These are phyloP conservation scores for Diplodia intermedia DNA, from an alignment of 2,329 filamentous ascomycete species.

Conservation along the genomic window DNA sequence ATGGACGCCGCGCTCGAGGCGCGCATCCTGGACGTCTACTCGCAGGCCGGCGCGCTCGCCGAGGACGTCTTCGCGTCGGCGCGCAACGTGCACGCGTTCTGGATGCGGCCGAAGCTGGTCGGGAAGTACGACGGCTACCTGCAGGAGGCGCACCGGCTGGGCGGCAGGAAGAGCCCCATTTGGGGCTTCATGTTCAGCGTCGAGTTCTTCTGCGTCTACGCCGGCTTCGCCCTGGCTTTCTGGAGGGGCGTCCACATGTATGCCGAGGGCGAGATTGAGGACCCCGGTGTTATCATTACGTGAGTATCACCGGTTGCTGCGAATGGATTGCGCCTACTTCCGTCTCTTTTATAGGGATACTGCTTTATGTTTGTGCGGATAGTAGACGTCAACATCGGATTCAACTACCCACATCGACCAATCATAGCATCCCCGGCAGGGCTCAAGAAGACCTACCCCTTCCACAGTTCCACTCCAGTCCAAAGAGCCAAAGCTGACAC, in stretches of 20 bases:
- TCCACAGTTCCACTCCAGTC: no score
- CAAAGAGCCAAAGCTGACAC: no score
- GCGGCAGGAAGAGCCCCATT: constrained; percentile 53
- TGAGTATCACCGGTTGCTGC: constrained; percentile 9
- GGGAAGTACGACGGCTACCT: constrained; percentile 54
- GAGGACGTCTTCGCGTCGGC: constrained; percentile 60
- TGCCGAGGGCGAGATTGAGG: constrained; percentile 41
- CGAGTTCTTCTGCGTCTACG: constrained; percentile 53
- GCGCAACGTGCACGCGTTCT: constrained; percentile 57
- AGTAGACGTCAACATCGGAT: no score
- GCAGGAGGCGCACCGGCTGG: constrained; percentile 52
- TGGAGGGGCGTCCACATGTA: constrained; percentile 48
- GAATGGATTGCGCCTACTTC: no score
- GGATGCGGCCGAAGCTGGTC: constrained; percentile 51
- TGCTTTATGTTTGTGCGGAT: neutral
- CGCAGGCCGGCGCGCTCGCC: constrained; percentile 55
- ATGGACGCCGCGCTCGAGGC: constrained; percentile 48
- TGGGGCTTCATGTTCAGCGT: constrained; percentile 53
- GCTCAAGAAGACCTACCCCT: no score
- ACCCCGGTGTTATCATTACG: constrained; percentile 47
- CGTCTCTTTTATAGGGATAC: constrained; percentile 9
- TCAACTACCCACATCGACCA: no score
- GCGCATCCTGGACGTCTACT: constrained; percentile 51
- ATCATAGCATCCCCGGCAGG: no score
- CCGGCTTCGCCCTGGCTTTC: constrained; percentile 49